These are phyloP conservation scores for Dimargaris xerosporica DNA, from an alignment of 192 early-diverging fungal species.

Conservation along the genomic window DNA sequence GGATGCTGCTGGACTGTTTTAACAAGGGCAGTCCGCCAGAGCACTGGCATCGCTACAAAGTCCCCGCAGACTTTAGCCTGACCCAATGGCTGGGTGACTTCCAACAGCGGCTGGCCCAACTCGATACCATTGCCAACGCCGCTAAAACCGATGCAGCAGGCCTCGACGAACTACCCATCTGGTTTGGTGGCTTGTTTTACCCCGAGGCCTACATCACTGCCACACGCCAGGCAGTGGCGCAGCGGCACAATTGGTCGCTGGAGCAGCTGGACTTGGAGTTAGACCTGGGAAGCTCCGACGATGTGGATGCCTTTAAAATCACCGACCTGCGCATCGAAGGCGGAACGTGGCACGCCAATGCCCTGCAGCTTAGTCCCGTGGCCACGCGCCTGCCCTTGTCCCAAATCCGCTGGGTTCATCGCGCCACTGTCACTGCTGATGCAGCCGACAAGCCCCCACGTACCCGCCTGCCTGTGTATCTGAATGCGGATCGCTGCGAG, in stretches of 20 bases:
- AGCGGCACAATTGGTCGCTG: conserved; percentile 54
- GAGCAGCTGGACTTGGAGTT: conserved; percentile 58
- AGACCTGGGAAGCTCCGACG: conserved; percentile 17
- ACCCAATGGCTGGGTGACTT: conserved; percentile 63
- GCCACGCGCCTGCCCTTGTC: conserved; percentile 19
- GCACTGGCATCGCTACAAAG: conserved; percentile 54
- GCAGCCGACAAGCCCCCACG: conserved; percentile 5
- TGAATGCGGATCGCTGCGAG: conserved; percentile 42
- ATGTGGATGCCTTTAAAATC: conserved; percentile 14
- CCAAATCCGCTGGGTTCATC: conserved; percentile 25
- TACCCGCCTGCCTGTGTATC: conserved; percentile 43
- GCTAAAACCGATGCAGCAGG: not conserved
- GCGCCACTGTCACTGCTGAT: not conserved
- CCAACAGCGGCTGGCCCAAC: conserved; percentile 46
- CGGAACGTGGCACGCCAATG: conserved; percentile 20
- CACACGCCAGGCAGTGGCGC: conserved; percentile 71
- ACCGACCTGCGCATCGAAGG: conserved; percentile 34
- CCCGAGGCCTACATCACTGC: conserved; percentile 88
- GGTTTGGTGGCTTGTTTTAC: conserved; percentile 74
- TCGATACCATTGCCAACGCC: conserved; percentile 29
- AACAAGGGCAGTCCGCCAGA: conserved; percentile 52
- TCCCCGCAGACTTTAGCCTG: conserved; percentile 38
- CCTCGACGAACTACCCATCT: conserved; percentile 32
- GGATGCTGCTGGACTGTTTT: conserved; percentile 51
- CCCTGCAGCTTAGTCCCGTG: conserved; percentile 17